These are phyloP conservation scores for Camelina sativa DNA, from an alignment of 345 rosid genomes.

Conservation along the genomic window DNA sequence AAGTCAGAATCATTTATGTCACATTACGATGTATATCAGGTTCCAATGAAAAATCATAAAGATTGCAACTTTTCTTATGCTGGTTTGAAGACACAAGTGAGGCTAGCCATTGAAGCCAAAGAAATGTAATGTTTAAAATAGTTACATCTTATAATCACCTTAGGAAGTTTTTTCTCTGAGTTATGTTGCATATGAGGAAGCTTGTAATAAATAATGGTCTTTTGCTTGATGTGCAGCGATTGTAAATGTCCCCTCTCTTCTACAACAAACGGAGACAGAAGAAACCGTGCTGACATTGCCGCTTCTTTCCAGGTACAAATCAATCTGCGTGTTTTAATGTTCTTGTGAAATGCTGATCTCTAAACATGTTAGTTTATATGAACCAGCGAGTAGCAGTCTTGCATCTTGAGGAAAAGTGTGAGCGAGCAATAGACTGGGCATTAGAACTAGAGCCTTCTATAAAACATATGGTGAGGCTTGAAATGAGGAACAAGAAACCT, in stretches of 20 bases:
- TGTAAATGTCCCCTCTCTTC: conserved; percentile 67
- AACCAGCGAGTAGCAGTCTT: conserved; percentile 89
- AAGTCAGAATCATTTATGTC: background rate
- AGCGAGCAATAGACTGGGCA: conserved; percentile 93
- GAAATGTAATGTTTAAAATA: conserved; percentile 53
- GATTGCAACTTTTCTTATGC: conserved; percentile 96
- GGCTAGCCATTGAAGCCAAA: conserved; percentile 84
- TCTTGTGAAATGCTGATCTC: conserved; percentile 1
- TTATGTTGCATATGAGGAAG: conserved; percentile 8
- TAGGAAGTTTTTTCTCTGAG: conserved; percentile 24
- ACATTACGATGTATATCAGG: conserved; percentile 50
- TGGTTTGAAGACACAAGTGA: conserved; percentile 96
- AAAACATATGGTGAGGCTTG: conserved; percentile 62
- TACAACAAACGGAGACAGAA: conserved; percentile 73
- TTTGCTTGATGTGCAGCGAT: conserved; percentile 56
- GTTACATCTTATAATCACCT: background rate
- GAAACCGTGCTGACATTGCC: conserved; percentile 85
- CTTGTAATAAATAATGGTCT: conserved; percentile 5
- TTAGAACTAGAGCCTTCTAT: conserved; percentile 83
- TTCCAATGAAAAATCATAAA: conserved; percentile 88
- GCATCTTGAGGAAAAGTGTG: conserved; percentile 94
- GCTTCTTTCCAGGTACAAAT: conserved; percentile 89
- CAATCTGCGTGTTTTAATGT: background rate
- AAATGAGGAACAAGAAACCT: conserved; percentile 13
- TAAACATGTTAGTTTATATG: conserved; percentile 13